Evolutionary conservation across 176 grass and related monocot species (phyloP).

Genomic region (Dactylis glomerata): DNA sequence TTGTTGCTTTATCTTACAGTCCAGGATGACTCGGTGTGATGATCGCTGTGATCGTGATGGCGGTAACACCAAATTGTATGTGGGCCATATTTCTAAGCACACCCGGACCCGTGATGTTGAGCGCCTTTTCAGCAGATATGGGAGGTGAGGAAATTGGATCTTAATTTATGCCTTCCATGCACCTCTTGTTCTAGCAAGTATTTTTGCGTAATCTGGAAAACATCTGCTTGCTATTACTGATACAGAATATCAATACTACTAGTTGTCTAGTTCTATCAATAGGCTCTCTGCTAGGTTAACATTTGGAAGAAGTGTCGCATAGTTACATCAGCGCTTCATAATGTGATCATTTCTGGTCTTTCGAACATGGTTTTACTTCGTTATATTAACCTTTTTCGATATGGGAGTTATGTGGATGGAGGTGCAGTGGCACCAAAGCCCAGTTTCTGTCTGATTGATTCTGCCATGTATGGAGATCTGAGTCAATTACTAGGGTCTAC

Average conservation of each 20-base stretch:
- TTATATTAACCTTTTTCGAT: neutral
- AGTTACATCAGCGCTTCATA: neutral
- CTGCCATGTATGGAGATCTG: neutral
- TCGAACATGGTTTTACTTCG: neutral
- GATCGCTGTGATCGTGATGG: constrained; percentile 35
- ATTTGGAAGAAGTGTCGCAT: neutral
- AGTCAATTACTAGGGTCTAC: neutral
- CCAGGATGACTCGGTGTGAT: constrained; percentile 72
- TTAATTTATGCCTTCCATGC: neutral
- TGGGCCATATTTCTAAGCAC: constrained; percentile 58
- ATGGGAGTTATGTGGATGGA: neutral
- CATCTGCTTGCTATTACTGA: neutral
- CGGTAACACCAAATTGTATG: constrained; percentile 66
- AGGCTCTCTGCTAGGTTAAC: neutral
- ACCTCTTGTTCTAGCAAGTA: neutral
- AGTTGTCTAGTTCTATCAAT: neutral
- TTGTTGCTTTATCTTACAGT: constrained; percentile 25
- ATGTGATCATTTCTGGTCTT: neutral
- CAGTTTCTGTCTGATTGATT: neutral
- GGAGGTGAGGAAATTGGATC: constrained; percentile 54
- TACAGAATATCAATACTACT: neutral
- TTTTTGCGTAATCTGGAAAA: neutral
- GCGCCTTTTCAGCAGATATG: constrained; percentile 72
- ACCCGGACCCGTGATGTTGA: constrained; percentile 56
- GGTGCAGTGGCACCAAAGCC: neutral